Base-by-base conservation (phyloP, 2,329 filamentous ascomycete genomes). In the Aspergillus ustus region DNA sequence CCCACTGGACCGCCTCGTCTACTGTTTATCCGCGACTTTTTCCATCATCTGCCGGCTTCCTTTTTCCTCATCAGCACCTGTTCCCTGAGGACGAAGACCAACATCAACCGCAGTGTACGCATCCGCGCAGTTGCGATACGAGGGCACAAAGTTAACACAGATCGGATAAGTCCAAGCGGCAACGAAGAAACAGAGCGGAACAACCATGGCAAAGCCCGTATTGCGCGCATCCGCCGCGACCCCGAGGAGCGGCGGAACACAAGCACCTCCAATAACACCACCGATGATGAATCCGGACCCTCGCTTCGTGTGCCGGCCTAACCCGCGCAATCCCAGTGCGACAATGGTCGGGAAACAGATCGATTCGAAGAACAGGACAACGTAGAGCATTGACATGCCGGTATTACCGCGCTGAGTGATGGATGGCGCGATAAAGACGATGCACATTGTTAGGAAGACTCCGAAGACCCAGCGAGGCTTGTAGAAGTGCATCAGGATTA, bases 261-360 rank as follows among this genome's bases (percentile, higher is more conserved):
- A 40, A 13, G 34, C 34, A 15, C 34, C 34, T 13, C 34, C 34
- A 15, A 40, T 40, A 13, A 40, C 34, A 40, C 34, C 34, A 11
- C 34, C 34, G 11, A 40, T 40, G 34, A 40, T 40, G 34, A 40
- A 40, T 13, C 34, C 34, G 3, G 34, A 40, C 15, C 54, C 54
- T 6, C 54, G 44, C 20, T 57, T 57, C 44, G 54, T 57, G 45
- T 57, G 54, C 3, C 37, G 54, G 5, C 54, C 54, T 15, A 57
- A 44, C 19, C 54, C 45, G 11, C 54, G 54, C 2, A 57, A 17
- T 11, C 44, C 44, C 0, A 57, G 54, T 4, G 44, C 49, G 54
- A 57, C 48, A 34, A 57, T 57, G 9, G 45, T 57, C 9, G 54
- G 44, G 31, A 57, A 57, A 20, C 54, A 57, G 45, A 31, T 9